Evolutionary conservation across 345 rosid species (phyloP), one percentile per base, ranked within the genome.

Genomic region (Lumnitzera racemosa): DNA sequence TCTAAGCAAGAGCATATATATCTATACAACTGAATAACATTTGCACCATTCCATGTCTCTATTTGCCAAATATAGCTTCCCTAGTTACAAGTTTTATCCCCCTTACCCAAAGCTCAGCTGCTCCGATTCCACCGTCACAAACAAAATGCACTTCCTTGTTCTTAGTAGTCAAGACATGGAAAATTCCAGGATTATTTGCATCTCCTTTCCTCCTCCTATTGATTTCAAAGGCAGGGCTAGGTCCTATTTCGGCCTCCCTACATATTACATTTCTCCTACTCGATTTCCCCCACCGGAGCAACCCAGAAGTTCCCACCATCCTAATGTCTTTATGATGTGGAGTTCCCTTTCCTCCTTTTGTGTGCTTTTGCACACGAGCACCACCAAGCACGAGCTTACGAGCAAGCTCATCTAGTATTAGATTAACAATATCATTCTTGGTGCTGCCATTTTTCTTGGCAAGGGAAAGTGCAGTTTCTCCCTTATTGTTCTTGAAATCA

Each of bases 61-160:
- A 48, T 11, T 57, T 67, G 41, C 83, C 73, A 70, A 81, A 78
- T 43, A 75, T 68, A 23, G 83, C 75, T 51, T 77, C 79, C 63
- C 80, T 73, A 0, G 89, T 84, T 57, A 88, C 85, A n/a, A 90
- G 86, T 81, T 76, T 84, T 72, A 94, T 88, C 6, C 99, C 99
- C 59, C 97, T 77, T 24, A 81, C 92, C 97, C 96, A 94, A 54
- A 88, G 76, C 84, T 88, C 79, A n/a, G 99, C 99, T 67, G 61
- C 64, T 64, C 76, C 95, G 9, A 62, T 46, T 31, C 97, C 99
- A 20, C 96, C 95, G 15, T 83, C 68, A 53, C 92, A 94, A 5
- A 71, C 81, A 69, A 94, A 88, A 68, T 94, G 97, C 43, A 90
- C 58, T 76, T 86, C 99, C 70, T 74, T 90, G 74, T 81, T 85